phyloP scores from a whole-genome alignment of 345 rosid genomes.

The Stellera chamaejasme region DNA sequence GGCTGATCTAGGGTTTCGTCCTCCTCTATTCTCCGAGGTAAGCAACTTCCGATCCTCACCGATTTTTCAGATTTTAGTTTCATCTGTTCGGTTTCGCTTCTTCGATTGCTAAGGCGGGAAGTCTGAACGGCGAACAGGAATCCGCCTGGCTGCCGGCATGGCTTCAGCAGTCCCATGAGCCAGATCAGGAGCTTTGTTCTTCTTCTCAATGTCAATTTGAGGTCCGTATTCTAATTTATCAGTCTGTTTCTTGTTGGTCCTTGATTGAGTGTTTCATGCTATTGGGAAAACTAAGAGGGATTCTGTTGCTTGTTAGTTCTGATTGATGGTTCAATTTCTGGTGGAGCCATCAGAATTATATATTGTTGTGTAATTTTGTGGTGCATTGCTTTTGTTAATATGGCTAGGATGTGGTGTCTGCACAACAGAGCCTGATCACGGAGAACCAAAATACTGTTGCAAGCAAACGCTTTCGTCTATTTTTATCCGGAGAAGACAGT shows the following conservation, averaged over 20 bases:
- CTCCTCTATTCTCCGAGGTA: slow-evolving; percentile 56
- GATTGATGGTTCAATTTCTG: background rate
- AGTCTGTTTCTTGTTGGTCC: background rate
- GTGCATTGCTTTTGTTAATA: background rate
- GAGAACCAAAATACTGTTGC: slow-evolving; percentile 13
- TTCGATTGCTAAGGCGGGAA: background rate
- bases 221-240: slow-evolving; percentile 8
- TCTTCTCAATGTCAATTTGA: slow-evolving; percentile 12
- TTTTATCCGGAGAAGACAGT: slow-evolving; percentile 36
- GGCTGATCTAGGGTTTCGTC: slow-evolving; percentile 39
- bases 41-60: background rate
- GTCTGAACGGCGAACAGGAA: slow-evolving; percentile 20
- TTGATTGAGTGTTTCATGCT: background rate
- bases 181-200: slow-evolving; percentile 9
- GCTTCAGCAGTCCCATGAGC: slow-evolving; percentile 28
- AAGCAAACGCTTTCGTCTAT: slow-evolving; percentile 16
- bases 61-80: background rate
- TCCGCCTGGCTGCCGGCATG: slow-evolving; percentile 39
- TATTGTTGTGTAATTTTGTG: background rate
- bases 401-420: slow-evolving; percentile 13
- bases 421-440: background rate
- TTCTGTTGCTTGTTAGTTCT: too few relatives aligned
- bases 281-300: background rate
- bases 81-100: background rate
- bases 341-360: background rate